Evolutionary conservation across 2,329 filamentous ascomycete genomes (phyloP), one percentile per base, ranked within the genome.

Genomic region (Xylariaceae sp.): DNA sequence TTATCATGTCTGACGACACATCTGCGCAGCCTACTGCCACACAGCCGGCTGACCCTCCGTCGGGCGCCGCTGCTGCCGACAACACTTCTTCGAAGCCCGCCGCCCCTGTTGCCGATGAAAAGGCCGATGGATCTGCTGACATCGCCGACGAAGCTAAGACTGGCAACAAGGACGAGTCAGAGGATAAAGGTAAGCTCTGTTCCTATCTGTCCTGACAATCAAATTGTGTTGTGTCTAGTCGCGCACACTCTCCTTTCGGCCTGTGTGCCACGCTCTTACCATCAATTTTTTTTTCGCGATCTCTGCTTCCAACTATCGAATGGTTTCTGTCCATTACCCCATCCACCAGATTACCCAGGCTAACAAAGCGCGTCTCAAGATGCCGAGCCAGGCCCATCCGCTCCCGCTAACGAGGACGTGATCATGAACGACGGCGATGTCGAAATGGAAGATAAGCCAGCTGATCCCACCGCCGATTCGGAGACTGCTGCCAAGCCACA

Each of bases 401-500:
- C 69, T 48, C 61, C 72, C 55, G 62, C 62, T 7, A 52, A 60
- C 47, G 57, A 66, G 50, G 65, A 66, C 42, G 49, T 56, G 30
- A 51, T 67, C 40, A 48, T 55, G 30, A 51, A 67, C 61, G 69
- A 70, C 44, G 58, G 61, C 44, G 65, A 67, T 51, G 59, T 63
- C 35, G 64, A 65, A 37, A 69, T 65, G 66, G 57, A 63, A n/a
- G 68, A 70, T 43, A 62, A 64, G 50, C 55, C 60, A 34, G 59
- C 58, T 43, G 59, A 66, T 52, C 37, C 60, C 37, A 37, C 51
- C 7, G 52, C 57, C 5, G 59, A 62, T 40, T 43, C 54, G 26
- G 61, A 62, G 47, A 56, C 58, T 32, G 60, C 57, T 8, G 57
- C 65, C 51, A 69, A 68, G 51, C 62, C 64, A 27, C 82, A 83